Conservation (phyloP, 108 stramenopile species). For the Seminavis robusta region DNA sequence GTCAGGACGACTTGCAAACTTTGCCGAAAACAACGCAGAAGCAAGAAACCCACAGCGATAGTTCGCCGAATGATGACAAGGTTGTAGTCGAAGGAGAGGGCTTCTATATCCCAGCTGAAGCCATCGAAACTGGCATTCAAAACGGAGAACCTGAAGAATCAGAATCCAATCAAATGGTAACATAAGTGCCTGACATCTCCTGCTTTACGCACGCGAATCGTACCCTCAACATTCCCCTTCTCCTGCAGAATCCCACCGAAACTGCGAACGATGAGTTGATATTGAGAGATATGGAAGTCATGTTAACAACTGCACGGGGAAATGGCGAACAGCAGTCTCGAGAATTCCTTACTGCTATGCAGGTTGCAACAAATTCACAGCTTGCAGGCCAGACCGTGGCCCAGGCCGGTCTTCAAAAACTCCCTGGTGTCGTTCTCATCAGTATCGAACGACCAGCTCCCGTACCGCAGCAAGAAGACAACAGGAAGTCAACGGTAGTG, state of each 20-base stretch:
- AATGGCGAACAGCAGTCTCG: conserved; percentile 14
- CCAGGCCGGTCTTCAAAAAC: conserved; percentile 58
- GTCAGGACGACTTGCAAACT: too few relatives aligned
- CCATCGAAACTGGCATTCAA: too few relatives aligned
- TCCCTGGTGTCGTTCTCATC: conserved; percentile 70
- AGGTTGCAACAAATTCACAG: conserved; percentile 47
- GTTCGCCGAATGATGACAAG: neutral
- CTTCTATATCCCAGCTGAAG: neutral
- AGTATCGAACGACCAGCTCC: conserved; percentile 68
- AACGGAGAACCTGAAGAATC: too few relatives aligned
- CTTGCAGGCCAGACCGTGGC: conserved; percentile 47
- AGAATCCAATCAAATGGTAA: too few relatives aligned
- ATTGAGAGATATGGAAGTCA: conserved; percentile 67
- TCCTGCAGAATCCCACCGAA: too few relatives aligned
- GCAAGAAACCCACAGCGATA: neutral
- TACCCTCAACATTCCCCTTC: too few relatives aligned
- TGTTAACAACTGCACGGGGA: conserved; percentile 27
- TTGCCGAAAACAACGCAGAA: neutral
- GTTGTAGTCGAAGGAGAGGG: neutral
- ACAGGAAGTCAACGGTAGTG: neutral
- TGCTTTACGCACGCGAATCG: too few relatives aligned
- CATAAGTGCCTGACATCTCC: too few relatives aligned
- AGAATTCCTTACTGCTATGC: conserved; percentile 79
- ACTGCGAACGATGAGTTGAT: conserved; percentile 19
- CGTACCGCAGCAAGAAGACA: neutral